Percentiles rank a stretch among this genome's conserved stretches.
Evolutionary conservation across 2,329 filamentous ascomycete genomes (phyloP).

Genomic region (Elsinoe arachidis): DNA sequence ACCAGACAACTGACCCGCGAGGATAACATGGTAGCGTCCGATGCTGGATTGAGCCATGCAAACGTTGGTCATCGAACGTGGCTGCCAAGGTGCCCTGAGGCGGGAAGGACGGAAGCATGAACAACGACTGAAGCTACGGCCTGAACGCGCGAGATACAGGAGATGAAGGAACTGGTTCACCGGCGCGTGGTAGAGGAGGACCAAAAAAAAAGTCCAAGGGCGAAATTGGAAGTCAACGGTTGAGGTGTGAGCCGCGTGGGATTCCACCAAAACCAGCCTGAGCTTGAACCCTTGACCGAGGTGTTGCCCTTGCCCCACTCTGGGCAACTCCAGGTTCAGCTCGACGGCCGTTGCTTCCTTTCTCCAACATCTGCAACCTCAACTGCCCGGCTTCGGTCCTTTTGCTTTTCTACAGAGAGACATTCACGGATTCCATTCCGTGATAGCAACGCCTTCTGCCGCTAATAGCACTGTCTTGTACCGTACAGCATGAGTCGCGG

Average conservation of each 20-base stretch:
- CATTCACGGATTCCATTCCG: not conserved
- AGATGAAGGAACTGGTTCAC: slow-evolving; percentile 4
- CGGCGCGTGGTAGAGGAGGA: not conserved
- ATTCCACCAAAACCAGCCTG: no score
- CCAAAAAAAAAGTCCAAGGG: not conserved
- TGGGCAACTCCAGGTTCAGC: no score
- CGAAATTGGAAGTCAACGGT: not conserved
- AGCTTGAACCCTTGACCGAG: no score
- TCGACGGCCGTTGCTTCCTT: not conserved
- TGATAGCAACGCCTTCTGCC: not conserved
- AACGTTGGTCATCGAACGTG: not conserved
- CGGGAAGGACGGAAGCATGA: not conserved
- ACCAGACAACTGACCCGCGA: not conserved
- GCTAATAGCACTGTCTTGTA: not conserved
- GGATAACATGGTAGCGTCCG: not conserved
- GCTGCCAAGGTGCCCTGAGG: not conserved
- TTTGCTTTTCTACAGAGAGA: no score
- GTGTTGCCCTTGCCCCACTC: no score
- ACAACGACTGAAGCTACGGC: not conserved
- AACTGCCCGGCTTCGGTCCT: not conserved
- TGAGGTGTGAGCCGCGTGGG: no score
- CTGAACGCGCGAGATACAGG: slow-evolving; percentile 2
- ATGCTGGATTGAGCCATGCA: not conserved
- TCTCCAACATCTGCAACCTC: not conserved
- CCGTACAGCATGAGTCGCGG: not conserved